Evolutionary conservation across 2,329 filamentous ascomycete genomes (phyloP).

Genomic region (Paraphaeosphaeria minitans): DNA sequence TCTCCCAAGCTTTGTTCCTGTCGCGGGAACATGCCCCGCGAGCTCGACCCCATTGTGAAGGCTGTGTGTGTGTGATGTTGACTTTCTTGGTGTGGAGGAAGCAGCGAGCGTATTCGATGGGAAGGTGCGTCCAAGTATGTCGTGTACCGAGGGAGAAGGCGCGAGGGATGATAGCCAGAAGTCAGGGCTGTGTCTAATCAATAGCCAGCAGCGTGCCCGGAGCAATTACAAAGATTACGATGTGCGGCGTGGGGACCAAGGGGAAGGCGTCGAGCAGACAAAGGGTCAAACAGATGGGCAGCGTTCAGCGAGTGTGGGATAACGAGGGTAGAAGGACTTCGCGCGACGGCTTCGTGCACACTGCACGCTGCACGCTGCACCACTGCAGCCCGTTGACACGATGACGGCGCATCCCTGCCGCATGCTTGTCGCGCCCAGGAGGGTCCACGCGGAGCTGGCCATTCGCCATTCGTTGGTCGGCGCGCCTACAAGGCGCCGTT

Average conservation of each 20-base stretch:
- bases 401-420: conserved; percentile 12
- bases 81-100: not conserved
- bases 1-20: conserved; percentile 34
- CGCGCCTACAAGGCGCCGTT: conserved; percentile 10
- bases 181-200: conserved; percentile 6
- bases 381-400: not conserved
- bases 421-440: not conserved
- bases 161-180: conserved; percentile 11
- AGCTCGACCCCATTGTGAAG: conserved; percentile 27
- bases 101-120: conserved; percentile 12
- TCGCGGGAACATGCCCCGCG: conserved; percentile 29
- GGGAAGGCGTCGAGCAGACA: conserved; percentile 7
- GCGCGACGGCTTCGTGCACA: conserved; percentile 1
- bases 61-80: not conserved
- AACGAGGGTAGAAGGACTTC: conserved; percentile 12
- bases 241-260: not conserved
- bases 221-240: conserved; percentile 1
- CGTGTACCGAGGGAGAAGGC: conserved; percentile 12
- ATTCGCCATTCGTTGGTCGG: conserved; percentile 1
- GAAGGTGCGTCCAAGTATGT: conserved; percentile 1
- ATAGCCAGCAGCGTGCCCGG: not conserved
- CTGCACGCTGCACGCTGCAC: no score
- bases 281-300: conserved; percentile 9
- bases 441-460: conserved; percentile 2
- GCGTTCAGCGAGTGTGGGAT: conserved; percentile 10